Evolutionary conservation across 1,284 basidiomycete genomes (phyloP).

Genomic region (Polyporus tsugae): DNA sequence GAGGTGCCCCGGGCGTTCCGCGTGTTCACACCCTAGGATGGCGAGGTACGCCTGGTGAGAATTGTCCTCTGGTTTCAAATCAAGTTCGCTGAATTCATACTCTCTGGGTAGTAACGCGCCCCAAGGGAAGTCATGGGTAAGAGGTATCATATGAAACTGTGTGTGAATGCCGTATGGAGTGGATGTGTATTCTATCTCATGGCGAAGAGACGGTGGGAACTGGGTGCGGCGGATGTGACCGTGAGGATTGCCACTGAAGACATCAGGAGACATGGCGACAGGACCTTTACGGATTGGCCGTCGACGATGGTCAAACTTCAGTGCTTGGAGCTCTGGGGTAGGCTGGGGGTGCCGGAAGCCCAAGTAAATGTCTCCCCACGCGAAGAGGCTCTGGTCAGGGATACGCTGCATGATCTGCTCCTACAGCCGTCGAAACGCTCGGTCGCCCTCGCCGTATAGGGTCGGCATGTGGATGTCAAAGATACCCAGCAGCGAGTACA

Average conservation of each 20-base stretch:
- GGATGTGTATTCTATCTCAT: not conserved
- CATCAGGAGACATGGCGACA: too few relatives aligned
- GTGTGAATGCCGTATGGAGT: not conserved
- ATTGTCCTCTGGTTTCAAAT: too few relatives aligned
- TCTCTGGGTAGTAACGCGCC: not conserved
- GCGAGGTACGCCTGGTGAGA: not conserved
- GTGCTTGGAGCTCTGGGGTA: too few relatives aligned
- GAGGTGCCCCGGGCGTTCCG: not conserved
- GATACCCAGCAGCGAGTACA: not conserved
- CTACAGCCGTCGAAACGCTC: not conserved
- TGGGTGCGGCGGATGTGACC: not conserved
- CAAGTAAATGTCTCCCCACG: not conserved
- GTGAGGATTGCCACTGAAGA: too few relatives aligned
- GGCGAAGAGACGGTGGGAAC: not conserved
- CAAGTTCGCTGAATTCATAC: too few relatives aligned
- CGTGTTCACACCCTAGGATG: not conserved
- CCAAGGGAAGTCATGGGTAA: not conserved
- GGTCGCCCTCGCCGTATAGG: not conserved
- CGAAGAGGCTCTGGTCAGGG: constrained; percentile 4
- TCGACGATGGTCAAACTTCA: too few relatives aligned
- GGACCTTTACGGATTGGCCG: too few relatives aligned
- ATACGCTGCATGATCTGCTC: constrained; percentile 3
- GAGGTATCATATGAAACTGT: not conserved
- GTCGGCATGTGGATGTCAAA: not conserved
- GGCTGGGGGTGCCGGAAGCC: too few relatives aligned